Evolutionary conservation across 2,329 filamentous ascomycete genomes (phyloP).

Genomic region (Fusarium protoensiforme): DNA sequence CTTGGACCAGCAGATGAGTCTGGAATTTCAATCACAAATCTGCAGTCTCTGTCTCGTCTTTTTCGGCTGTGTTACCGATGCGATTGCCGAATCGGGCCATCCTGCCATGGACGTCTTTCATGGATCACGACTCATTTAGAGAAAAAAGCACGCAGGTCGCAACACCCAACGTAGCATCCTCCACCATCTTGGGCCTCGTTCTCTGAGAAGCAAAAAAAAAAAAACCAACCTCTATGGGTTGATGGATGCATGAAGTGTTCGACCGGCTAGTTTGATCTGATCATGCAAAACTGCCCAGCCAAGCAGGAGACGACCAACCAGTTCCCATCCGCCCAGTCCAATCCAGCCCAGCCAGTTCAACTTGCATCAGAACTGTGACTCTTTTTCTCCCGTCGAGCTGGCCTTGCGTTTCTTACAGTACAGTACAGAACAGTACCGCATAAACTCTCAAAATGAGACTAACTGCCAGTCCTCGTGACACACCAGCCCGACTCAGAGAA

Average conservation of each 20-base stretch:
- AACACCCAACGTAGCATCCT: not conserved
- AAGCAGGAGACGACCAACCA: not conserved
- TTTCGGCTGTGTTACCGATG: not conserved
- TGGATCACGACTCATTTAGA: not conserved
- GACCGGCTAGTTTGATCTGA: not conserved
- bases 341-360: not conserved
- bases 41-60: not conserved
- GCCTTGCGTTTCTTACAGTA: not conserved
- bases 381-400: not conserved
- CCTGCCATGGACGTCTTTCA: not conserved
- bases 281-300: conserved; percentile 20
- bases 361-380: not conserved
- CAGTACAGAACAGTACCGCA: conserved; percentile 16
- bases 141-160: conserved; percentile 12
- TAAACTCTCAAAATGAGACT: conserved; percentile 34
- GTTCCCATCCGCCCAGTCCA: not conserved
- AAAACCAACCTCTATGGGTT: not conserved
- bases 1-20: not conserved
- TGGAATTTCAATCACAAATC: conserved; percentile 2
- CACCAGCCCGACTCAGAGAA: not conserved
- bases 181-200: not conserved
- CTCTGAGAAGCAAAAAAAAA: not conserved
- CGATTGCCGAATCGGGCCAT: conserved; percentile 11
- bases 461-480: conserved; percentile 30
- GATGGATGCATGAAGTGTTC: not conserved